These are phyloP conservation scores for Fraxinus paxiana DNA, from an alignment of 305 asterid genomes.

Conservation along the genomic window DNA sequence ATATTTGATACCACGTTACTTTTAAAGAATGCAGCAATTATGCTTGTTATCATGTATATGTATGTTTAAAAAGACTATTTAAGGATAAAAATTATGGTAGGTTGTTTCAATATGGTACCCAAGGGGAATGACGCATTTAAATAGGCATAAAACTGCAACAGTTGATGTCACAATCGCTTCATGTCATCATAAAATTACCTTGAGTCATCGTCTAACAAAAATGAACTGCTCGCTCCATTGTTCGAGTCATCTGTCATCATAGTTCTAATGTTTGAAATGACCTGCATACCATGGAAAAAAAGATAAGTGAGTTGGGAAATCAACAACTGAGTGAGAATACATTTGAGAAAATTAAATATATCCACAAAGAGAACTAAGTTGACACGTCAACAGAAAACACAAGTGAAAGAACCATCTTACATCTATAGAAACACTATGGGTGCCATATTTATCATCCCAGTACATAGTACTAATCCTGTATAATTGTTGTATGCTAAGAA, in stretches of 20 bases:
- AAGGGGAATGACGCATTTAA: neutral
- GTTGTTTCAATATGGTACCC: neutral
- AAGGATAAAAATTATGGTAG: neutral
- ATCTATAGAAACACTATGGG: slow-evolving; percentile 91
- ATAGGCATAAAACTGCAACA: neutral
- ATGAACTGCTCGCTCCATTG: slow-evolving; percentile 55
- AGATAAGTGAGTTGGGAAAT: neutral
- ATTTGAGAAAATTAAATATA: neutral
- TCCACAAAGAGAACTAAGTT: neutral
- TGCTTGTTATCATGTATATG: neutral
- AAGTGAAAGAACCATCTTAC: slow-evolving; percentile 39
- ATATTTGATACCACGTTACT: neutral
- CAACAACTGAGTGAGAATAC: neutral
- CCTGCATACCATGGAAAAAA: slow-evolving; percentile 29
- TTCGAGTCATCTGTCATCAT: slow-evolving; percentile 57
- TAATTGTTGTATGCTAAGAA: slow-evolving; percentile 90
- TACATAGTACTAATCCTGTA: slow-evolving; percentile 99
- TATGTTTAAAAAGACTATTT: neutral
- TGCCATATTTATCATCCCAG: slow-evolving; percentile 99
- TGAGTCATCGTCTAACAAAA: slow-evolving; percentile 57
- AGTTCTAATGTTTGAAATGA: slow-evolving; percentile 56
- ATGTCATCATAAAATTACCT: slow-evolving; percentile 35
- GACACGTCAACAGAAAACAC: neutral
- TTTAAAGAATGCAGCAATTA: neutral
- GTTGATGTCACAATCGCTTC: neutral